These are phyloP conservation scores for Metarhizium album DNA, from an alignment of 2,329 filamentous ascomycete genomes.

Conservation along the genomic window DNA sequence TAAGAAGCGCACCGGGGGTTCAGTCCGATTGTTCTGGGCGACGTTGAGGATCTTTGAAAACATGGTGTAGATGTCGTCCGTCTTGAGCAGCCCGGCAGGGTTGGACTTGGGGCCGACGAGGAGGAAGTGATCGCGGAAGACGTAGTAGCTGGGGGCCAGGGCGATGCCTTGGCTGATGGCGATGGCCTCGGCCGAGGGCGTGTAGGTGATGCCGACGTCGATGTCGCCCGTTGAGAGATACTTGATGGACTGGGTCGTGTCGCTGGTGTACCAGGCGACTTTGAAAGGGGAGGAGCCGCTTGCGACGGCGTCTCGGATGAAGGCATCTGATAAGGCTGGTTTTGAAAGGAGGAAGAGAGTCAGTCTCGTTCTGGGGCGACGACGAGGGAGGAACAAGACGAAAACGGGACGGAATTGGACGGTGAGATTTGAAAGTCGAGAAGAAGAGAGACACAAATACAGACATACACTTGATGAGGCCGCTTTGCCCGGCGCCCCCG, in stretches of 20 bases:
- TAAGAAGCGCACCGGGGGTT: slow-evolving; percentile 28
- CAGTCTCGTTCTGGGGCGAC: no score
- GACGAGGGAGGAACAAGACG: no score
- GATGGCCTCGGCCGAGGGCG: slow-evolving; percentile 28
- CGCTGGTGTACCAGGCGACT: slow-evolving; percentile 33
- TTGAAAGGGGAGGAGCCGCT: slow-evolving; percentile 21
- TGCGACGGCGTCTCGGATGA: slow-evolving; percentile 13
- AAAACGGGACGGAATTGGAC: no score
- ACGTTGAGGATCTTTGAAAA: slow-evolving; percentile 14
- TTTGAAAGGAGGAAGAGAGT: neutral
- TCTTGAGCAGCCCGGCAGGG: slow-evolving; percentile 21
- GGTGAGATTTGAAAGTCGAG: neutral
- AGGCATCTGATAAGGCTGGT: slow-evolving; percentile 18
- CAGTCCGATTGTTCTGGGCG: slow-evolving; percentile 20
- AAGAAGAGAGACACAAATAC: no score
- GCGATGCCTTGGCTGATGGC: slow-evolving; percentile 30
- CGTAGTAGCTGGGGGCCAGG: slow-evolving; percentile 20
- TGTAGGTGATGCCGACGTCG: slow-evolving; percentile 36
- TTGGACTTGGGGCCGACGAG: slow-evolving; percentile 28
- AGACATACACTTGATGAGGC: slow-evolving; percentile 23
- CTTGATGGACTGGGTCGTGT: slow-evolving; percentile 34
- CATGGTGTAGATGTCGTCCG: slow-evolving; percentile 19
- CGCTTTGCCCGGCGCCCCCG: slow-evolving; percentile 27
- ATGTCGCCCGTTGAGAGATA: slow-evolving; percentile 27
- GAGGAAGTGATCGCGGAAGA: slow-evolving; percentile 36